These are phyloP conservation scores for Tylopilus plumbeoviolaceoides DNA, from an alignment of 768 basidiomycete species.

Conservation along the genomic window DNA sequence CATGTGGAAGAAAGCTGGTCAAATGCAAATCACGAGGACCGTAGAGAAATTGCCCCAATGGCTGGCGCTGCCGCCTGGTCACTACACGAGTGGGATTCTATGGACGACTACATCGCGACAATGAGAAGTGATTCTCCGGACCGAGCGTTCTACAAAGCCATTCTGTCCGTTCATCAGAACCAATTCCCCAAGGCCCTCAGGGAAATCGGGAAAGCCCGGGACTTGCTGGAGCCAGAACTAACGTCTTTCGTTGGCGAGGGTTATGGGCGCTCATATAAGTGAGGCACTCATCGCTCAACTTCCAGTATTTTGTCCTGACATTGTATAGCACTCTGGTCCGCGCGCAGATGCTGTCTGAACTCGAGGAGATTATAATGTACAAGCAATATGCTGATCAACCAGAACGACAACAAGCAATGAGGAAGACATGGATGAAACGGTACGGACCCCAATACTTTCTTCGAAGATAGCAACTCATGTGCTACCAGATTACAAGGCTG, in stretches of 20 bases:
- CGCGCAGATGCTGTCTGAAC: conserved; percentile 96
- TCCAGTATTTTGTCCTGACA: conserved; percentile 13
- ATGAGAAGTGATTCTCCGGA: conserved; percentile 95
- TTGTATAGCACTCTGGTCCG: conserved; percentile 82
- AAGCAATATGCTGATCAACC: conserved; percentile 94
- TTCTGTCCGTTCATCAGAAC: conserved; percentile 93
- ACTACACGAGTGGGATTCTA: conserved; percentile 93
- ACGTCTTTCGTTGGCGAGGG: conserved; percentile 91
- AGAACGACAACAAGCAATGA: conserved; percentile 84
- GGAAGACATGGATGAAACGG: conserved; percentile 98
- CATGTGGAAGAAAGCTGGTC: conserved; percentile 89
- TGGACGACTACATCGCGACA: conserved; percentile 94
- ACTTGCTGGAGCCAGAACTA: conserved; percentile 86
- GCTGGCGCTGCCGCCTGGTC: conserved; percentile 98
- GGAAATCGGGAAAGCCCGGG: conserved; percentile 91
- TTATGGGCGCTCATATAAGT: conserved; percentile 98
- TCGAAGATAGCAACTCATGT: neutral
- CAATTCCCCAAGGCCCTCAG: conserved; percentile 87
- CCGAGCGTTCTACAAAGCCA: conserved; percentile 93
- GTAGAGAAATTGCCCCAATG: conserved; percentile 90
- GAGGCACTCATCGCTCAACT: conserved; percentile 23
- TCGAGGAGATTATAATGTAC: conserved; percentile 96
- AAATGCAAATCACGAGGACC: conserved; percentile 76
- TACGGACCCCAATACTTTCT: conserved; percentile 28
- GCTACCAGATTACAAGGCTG: conserved; percentile 78